These are phyloP conservation scores for Penicillium desertorum DNA, from an alignment of 495 filamentous ascomycete genomes.

Conservation along the genomic window DNA sequence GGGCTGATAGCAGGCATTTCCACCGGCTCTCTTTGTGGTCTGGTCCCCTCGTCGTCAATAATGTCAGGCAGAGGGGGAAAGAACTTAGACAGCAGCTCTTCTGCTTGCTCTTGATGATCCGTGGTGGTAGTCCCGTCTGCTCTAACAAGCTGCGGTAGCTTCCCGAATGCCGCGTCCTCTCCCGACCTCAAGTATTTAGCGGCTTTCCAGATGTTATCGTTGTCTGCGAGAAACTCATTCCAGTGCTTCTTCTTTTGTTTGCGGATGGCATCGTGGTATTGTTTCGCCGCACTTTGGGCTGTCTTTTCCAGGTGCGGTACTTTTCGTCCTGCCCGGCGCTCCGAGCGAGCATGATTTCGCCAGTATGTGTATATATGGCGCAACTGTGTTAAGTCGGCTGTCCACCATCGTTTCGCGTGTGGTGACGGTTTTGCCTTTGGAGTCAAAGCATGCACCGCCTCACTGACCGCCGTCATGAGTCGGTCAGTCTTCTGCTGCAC, in stretches of 20 bases:
- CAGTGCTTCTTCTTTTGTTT: constrained; percentile 30
- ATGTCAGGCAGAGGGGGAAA: constrained; percentile 11
- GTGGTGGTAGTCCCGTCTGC: too few species aligned
- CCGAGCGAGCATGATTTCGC: too few species aligned
- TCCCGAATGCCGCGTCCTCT: constrained; percentile 20
- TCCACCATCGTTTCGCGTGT: constrained; percentile 22
- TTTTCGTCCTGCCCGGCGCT: too few species aligned
- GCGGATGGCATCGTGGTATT: constrained; percentile 26
- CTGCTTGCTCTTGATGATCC: not conserved
- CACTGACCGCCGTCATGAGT: constrained; percentile 5
- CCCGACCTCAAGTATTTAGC: constrained; percentile 25
- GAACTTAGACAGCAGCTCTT: too few species aligned
- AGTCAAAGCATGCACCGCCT: constrained; percentile 14
- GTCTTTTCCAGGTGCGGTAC: constrained; percentile 17
- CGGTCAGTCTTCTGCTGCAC: constrained; percentile 16
- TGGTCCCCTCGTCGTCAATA: constrained; percentile 23
- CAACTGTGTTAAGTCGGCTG: constrained; percentile 17
- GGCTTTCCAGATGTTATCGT: constrained; percentile 31
- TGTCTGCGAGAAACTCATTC: constrained; percentile 29
- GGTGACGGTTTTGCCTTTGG: constrained; percentile 19
- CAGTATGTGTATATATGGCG: not conserved
- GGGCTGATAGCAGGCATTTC: constrained; percentile 21
- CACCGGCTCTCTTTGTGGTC: constrained; percentile 22
- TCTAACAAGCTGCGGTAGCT: constrained; percentile 5
- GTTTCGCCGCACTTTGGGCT: constrained; percentile 20